Evolutionary conservation across 805 yeast species (phyloP).

Genomic region (Candida pseudofarinosa): DNA sequence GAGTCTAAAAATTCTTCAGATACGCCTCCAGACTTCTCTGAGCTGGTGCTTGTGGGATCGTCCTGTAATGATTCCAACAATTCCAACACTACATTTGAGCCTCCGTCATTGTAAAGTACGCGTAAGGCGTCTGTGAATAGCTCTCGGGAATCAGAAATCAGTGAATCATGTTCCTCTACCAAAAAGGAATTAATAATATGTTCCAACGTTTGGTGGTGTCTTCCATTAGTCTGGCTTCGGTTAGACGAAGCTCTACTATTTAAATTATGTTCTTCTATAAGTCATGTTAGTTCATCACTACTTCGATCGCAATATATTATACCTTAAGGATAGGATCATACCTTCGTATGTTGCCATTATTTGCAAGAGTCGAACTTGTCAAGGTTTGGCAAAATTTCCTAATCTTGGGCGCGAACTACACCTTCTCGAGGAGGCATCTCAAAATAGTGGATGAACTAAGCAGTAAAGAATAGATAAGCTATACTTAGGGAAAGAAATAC

Average conservation of each 20-base stretch:
- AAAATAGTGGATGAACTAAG: too few species aligned
- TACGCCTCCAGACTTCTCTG: slow-evolving; percentile 44
- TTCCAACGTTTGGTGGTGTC: slow-evolving; percentile 29
- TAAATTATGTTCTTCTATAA: slow-evolving; percentile 39
- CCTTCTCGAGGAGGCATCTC: too few species aligned
- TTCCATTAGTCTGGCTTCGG: slow-evolving; percentile 8
- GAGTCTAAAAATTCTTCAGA: slow-evolving; percentile 69
- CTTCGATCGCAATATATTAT: too few species aligned
- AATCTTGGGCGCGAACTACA: too few species aligned
- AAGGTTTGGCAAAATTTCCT: neutral
- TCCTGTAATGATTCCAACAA: slow-evolving; percentile 21
- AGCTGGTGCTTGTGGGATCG: neutral
- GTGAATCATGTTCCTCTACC: slow-evolving; percentile 9
- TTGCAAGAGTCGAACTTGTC: neutral
- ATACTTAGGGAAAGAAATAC: too few species aligned
- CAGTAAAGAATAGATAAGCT: too few species aligned
- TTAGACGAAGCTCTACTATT: slow-evolving; percentile 5
- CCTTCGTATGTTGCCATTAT: slow-evolving; percentile 44
- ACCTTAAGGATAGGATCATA: slow-evolving; percentile 26
- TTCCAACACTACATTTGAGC: slow-evolving; percentile 24
- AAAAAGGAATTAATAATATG: slow-evolving; percentile 34
- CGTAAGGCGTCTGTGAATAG: slow-evolving; percentile 30
- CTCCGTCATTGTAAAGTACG: slow-evolving; percentile 26
- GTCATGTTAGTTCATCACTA: slow-evolving; percentile 3
- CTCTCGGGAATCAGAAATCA: slow-evolving; percentile 11